Conservation (phyloP, 2,329 filamentous ascomycete genomes). For the Colletotrichum sp. region DNA sequence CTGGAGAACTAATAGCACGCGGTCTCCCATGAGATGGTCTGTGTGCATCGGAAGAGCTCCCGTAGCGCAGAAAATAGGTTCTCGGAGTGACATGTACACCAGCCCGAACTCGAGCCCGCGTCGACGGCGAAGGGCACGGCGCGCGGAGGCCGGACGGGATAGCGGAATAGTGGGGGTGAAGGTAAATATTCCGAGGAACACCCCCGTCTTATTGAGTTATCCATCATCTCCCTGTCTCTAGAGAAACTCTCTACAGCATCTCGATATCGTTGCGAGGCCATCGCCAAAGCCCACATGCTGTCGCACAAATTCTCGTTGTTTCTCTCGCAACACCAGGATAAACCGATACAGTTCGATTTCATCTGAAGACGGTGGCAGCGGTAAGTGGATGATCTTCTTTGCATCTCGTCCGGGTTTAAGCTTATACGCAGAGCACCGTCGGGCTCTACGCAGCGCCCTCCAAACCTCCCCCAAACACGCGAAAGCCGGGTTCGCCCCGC, state of each 20-base stretch:
- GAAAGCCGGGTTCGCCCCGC: not conserved
- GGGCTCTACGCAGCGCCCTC: not conserved
- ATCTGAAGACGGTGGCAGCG: not conserved
- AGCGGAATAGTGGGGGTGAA: not conserved
- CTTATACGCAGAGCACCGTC: not conserved
- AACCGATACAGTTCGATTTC: not conserved
- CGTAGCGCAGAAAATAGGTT: not conserved
- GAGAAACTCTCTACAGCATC: not conserved
- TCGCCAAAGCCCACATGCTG: not conserved
- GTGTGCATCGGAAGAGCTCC: not conserved
- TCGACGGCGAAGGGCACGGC: not conserved
- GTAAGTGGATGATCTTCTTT: not conserved
- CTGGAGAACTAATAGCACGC: not conserved
- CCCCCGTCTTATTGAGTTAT: not conserved
- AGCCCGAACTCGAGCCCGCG: not conserved
- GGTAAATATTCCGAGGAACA: not conserved
- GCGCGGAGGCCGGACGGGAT: not conserved
- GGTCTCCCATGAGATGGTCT: not conserved
- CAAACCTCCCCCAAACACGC: not conserved
- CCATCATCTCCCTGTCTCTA: not conserved
- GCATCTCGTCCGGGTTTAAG: not conserved
- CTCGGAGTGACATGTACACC: not conserved
- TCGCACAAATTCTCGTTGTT: not conserved
- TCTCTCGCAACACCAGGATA: not conserved
- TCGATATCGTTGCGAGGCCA: not conserved